A percentile compares a stretch with the other conserved stretches of the same genome.
Evolutionary conservation across 805 yeast species (phyloP).

Genomic region (Ogataea chonburiensis): DNA sequence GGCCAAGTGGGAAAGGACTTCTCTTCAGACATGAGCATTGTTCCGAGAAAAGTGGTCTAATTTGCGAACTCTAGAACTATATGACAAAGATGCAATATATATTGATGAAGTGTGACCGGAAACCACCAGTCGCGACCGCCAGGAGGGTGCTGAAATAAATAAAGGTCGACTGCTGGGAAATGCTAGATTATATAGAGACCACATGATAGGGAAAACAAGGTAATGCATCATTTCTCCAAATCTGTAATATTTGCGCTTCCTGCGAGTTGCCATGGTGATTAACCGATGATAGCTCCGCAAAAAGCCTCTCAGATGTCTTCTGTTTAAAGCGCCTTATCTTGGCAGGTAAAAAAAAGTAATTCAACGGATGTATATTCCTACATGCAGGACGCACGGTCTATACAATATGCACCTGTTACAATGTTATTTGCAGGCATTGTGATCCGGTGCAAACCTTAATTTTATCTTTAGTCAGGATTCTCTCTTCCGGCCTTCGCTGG

Average conservation of each 20-base stretch:
- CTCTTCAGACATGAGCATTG: slow-evolving; percentile 27
- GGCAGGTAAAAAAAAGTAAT: no score
- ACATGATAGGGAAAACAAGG: slow-evolving; percentile 4
- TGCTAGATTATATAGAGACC: slow-evolving; percentile 1
- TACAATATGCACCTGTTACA: no score
- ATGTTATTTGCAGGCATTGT: no score
- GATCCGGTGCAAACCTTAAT: no score
- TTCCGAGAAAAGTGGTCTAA: slow-evolving; percentile 6
- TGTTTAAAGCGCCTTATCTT: no score
- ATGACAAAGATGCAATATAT: no score
- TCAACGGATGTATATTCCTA: no score
- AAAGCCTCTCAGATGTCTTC: slow-evolving; percentile 3
- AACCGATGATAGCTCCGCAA: slow-evolving; percentile 3
- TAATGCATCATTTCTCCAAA: slow-evolving; percentile 1
- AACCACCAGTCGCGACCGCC: no score
- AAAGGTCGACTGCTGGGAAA: no score
- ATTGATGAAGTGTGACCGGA: slow-evolving; percentile 2
- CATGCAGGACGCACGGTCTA: no score
- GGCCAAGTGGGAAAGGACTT: slow-evolving; percentile 18
- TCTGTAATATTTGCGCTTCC: slow-evolving; percentile 5
- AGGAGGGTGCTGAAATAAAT: no score
- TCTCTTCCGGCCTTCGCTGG: slow-evolving; percentile 1
- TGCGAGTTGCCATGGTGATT: slow-evolving; percentile 1
- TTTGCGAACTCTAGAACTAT: slow-evolving; percentile 2
- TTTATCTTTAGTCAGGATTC: slow-evolving; percentile 1